A percentile compares a stretch with the other conserved stretches of the same genome.
These are phyloP conservation scores for Epithele typhae DNA, from an alignment of 768 basidiomycete genomes.

Conservation along the genomic window DNA sequence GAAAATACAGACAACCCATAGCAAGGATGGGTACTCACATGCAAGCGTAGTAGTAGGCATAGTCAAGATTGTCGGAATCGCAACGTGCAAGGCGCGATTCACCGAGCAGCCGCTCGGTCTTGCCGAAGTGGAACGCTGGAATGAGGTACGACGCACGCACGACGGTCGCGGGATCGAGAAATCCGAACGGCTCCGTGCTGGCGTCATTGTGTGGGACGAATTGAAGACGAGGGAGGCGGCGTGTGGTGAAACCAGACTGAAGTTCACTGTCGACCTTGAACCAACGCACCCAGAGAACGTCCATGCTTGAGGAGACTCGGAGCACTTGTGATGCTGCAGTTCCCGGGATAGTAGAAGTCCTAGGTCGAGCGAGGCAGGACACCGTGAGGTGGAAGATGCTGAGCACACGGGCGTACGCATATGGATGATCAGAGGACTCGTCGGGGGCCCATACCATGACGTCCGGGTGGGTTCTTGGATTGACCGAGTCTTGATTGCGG, in stretches of 20 bases:
- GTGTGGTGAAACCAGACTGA: constrained; percentile 20
- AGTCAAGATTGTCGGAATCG: constrained; percentile 13
- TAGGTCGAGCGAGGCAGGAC: constrained; percentile 18
- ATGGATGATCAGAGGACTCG: constrained; percentile 12
- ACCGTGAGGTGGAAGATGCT: constrained; percentile 25
- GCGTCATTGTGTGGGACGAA: constrained; percentile 28
- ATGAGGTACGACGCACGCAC: constrained; percentile 39
- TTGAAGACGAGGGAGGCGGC: constrained; percentile 31
- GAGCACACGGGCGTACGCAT: constrained; percentile 26
- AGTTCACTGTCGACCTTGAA: constrained; percentile 26
- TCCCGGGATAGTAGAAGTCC: constrained; percentile 11
- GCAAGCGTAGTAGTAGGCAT: constrained; percentile 22
- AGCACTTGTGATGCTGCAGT: constrained; percentile 2
- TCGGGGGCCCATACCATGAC: constrained; percentile 24
- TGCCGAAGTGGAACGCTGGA: constrained; percentile 32
- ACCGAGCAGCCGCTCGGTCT: constrained; percentile 2
- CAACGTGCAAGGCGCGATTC: constrained; percentile 1
- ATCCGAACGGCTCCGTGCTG: constrained; percentile 33
- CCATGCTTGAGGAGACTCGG: background rate
- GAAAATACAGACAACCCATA: background rate
- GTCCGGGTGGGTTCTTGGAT: constrained; percentile 31
- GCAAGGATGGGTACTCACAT: constrained; percentile 18
- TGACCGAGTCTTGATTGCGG: constrained; percentile 38
- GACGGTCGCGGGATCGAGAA: constrained; percentile 39
- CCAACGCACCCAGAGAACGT: constrained; percentile 40